Base-by-base conservation (phyloP, 257 asterid genomes). In the Jacaranda copaia region DNA sequence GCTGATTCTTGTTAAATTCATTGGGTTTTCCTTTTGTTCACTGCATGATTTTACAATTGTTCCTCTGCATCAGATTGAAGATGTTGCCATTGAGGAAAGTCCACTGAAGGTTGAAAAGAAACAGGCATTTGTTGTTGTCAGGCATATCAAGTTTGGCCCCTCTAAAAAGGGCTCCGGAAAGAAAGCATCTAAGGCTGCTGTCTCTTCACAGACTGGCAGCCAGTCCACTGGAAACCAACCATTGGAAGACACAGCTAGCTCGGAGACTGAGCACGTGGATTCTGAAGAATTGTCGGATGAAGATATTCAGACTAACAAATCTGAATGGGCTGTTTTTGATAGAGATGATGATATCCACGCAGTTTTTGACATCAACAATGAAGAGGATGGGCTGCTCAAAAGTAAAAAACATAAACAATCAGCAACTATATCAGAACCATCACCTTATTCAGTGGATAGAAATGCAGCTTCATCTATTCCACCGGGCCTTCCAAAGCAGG, bases 141-240 rank as follows among this genome's bases (percentile, higher is more conserved):
- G 99, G 85, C 99, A 95, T 75, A 53, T 81, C 77, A 95, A 91
- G 83, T 91, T 83, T 65, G 98, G 99, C 10, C 89, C 89, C 49
- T 16, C 80, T 40, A 93, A 88, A 77, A 87, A 82, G 62, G 88
- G 93, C 14, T 75, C 89, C 1, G 87, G 82, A 81, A 89, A 88
- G 86, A 91, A 89, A 81, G 82, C 79, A 68, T 76, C 88, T 45
- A 63, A 49, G 20, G 77, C 80, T 52, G 68, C 64, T 36, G 68
- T 56, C 53, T 75, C 85, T 49, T 72, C 75, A 6, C 32, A n/a
- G 40, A 36, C 76, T 53, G 45, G n/a, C 39, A 62, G 19, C 32
- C 32, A 25, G 32, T 25, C 32, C 32, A 2, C 32, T 20, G 4
- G 51, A 55, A 70, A 49, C 15, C 73, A 55, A 45, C 78, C 42